Evolutionary conservation across 148 eudicot species (phyloP).

Genomic region (Nepenthes gracilis): DNA sequence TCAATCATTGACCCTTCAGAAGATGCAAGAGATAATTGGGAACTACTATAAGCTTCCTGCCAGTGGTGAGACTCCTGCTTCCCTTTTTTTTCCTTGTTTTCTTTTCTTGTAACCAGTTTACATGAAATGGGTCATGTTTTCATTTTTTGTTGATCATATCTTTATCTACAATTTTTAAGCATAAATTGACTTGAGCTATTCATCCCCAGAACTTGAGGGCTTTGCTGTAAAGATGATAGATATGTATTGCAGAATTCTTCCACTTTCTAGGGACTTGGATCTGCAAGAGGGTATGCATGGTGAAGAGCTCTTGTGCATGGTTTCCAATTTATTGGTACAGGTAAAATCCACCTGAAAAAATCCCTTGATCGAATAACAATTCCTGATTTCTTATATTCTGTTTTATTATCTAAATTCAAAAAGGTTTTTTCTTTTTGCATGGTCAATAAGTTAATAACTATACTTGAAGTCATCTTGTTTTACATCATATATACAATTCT

Average conservation of each 20-base stretch:
- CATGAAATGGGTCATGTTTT: background rate
- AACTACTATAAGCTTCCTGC: constrained; percentile 32
- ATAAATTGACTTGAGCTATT: background rate
- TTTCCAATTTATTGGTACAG: constrained; percentile 73
- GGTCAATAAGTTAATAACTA: too few relatives aligned
- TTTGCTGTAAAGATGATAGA: constrained; percentile 56
- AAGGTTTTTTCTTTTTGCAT: background rate
- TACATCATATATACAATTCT: too few relatives aligned
- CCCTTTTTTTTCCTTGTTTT: background rate
- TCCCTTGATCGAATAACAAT: background rate
- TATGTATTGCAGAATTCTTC: constrained; percentile 59
- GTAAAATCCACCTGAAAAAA: constrained; percentile 17
- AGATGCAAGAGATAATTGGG: constrained; percentile 51
- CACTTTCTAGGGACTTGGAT: constrained; percentile 87
- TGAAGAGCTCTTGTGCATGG: constrained; percentile 79
- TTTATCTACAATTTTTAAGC: background rate
- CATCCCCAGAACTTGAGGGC: constrained; percentile 46
- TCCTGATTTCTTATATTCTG: background rate
- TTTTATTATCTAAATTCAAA: background rate
- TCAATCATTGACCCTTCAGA: constrained; percentile 43
- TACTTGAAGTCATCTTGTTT: too few relatives aligned
- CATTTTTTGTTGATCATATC: background rate
- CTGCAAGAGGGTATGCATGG: constrained; percentile 88
- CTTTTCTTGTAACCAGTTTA: background rate
- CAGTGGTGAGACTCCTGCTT: constrained; percentile 36